These are phyloP conservation scores for Brettanomyces bruxellensis DNA, from an alignment of 805 yeast species.

Conservation along the genomic window DNA sequence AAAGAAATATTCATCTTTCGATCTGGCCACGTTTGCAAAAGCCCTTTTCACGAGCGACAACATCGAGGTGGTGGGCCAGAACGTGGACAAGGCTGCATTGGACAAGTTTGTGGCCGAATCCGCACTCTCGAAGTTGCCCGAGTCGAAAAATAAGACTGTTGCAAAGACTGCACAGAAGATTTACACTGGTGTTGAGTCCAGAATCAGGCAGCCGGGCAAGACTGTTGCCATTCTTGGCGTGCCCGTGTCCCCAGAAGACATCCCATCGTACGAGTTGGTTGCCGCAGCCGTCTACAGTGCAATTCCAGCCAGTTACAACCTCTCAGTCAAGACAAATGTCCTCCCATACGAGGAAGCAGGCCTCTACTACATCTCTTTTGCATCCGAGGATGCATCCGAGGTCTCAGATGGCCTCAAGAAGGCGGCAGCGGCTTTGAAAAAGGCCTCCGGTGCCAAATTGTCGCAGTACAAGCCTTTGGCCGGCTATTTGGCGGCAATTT, in stretches of 20 bases:
- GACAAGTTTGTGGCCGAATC: slow-evolving; percentile 57
- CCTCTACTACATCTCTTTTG: slow-evolving; percentile 62
- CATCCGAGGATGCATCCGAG: slow-evolving; percentile 47
- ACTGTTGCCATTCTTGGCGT: slow-evolving; percentile 75
- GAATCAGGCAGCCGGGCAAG: slow-evolving; percentile 54
- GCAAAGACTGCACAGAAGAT: slow-evolving; percentile 28
- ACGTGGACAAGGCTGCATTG: slow-evolving; percentile 67
- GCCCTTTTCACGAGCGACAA: slow-evolving; percentile 62
- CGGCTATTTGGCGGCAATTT: slow-evolving; percentile 33
- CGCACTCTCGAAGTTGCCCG: slow-evolving; percentile 51
- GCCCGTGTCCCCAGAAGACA: slow-evolving; percentile 58
- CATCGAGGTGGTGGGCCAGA: slow-evolving; percentile 62
- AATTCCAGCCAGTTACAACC: slow-evolving; percentile 43
- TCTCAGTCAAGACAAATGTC: slow-evolving; percentile 41
- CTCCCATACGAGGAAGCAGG: slow-evolving; percentile 71
- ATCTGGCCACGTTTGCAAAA: slow-evolving; percentile 57
- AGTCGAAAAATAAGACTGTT: slow-evolving; percentile 36
- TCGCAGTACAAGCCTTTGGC: slow-evolving; percentile 43
- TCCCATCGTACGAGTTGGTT: slow-evolving; percentile 61
- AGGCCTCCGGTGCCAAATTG: slow-evolving; percentile 13
- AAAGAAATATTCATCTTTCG: slow-evolving; percentile 48
- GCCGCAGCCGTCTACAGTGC: slow-evolving; percentile 55
- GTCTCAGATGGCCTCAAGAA: slow-evolving; percentile 56
- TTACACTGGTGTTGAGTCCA: slow-evolving; percentile 57
- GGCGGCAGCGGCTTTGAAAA: slow-evolving; percentile 47